phyloP scores from a whole-genome alignment of 2,329 filamentous ascomycete species.

The Bipolaris gigantea region DNA sequence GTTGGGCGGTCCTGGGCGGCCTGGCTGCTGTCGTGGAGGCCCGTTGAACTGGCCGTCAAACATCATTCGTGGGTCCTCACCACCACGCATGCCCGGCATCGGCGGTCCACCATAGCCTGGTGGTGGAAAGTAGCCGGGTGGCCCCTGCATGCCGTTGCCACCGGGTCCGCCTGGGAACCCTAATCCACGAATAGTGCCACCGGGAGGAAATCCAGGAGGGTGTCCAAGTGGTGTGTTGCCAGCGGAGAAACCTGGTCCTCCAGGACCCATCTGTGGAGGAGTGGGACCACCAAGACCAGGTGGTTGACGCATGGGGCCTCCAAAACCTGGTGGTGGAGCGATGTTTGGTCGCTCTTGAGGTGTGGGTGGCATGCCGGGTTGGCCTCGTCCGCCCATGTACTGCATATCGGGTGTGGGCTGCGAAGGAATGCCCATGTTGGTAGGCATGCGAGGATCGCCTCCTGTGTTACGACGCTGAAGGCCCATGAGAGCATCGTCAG shows the following conservation, averaged over 20 bases:
- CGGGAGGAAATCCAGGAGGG: conserved; percentile 40
- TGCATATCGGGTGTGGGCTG: conserved; percentile 42
- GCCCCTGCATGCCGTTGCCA: conserved; percentile 37
- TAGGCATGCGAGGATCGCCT: conserved; percentile 42
- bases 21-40: conserved; percentile 32
- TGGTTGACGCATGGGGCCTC: conserved; percentile 42
- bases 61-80: conserved; percentile 43
- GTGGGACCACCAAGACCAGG: conserved; percentile 37
- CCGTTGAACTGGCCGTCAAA: conserved; percentile 41
- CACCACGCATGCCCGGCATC: conserved; percentile 36
- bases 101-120: conserved; percentile 39
- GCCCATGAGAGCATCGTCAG: conserved; percentile 38
- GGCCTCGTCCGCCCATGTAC: conserved; percentile 38
- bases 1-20: conserved; percentile 36
- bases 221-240: conserved; percentile 45
- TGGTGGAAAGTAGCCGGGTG: conserved; percentile 42
- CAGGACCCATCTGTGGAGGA: conserved; percentile 37
- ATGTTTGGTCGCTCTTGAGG: conserved; percentile 43
- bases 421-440: conserved; percentile 48
- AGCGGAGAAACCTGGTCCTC: conserved; percentile 39
- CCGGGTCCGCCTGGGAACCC: conserved; percentile 31
- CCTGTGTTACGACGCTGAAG: conserved; percentile 45
- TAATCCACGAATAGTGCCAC: conserved; percentile 35
- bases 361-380: conserved; percentile 42
- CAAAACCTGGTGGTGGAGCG: conserved; percentile 43